A percentile compares a stretch with the other conserved stretches of the same genome.
These are phyloP conservation scores for Symbiodinium pilosum DNA, from an alignment of 73 alveolate genomes.

Conservation along the genomic window DNA sequence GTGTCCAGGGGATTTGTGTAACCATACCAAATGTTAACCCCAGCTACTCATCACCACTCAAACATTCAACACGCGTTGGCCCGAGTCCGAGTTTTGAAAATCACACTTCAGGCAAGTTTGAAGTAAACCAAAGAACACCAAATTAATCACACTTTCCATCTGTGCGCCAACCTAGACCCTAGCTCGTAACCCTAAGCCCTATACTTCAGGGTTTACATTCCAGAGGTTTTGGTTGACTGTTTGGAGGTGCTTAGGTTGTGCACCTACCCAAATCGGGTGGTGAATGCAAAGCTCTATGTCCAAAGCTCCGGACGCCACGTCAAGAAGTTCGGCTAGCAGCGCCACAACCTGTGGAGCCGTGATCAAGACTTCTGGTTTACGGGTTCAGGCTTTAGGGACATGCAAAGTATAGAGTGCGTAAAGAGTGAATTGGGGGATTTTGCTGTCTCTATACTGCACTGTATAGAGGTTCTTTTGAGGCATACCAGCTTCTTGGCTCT, in stretches of 20 bases:
- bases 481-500: too few relatives aligned
- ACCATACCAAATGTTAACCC: too few relatives aligned
- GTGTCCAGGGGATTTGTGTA: too few relatives aligned
- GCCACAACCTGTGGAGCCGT: constrained; percentile 31
- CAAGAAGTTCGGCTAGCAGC: constrained; percentile 55
- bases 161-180: background rate
- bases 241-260: background rate
- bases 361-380: background rate
- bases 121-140: too few relatives aligned
- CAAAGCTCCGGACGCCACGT: constrained; percentile 15
- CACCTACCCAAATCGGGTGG: background rate
- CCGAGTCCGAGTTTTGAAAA: too few relatives aligned
- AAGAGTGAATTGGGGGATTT: too few relatives aligned
- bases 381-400: background rate
- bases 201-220: background rate
- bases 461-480: too few relatives aligned
- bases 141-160: background rate
- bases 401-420: too few relatives aligned
- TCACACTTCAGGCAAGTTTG: too few relatives aligned
- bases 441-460: too few relatives aligned
- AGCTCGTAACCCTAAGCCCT: background rate
- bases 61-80: too few relatives aligned
- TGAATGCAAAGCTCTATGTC: background rate
- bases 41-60: too few relatives aligned
- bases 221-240: background rate